phyloP scores from a whole-genome alignment of 176 grass and related monocot genomes.

The Aegilops sharonensis region DNA sequence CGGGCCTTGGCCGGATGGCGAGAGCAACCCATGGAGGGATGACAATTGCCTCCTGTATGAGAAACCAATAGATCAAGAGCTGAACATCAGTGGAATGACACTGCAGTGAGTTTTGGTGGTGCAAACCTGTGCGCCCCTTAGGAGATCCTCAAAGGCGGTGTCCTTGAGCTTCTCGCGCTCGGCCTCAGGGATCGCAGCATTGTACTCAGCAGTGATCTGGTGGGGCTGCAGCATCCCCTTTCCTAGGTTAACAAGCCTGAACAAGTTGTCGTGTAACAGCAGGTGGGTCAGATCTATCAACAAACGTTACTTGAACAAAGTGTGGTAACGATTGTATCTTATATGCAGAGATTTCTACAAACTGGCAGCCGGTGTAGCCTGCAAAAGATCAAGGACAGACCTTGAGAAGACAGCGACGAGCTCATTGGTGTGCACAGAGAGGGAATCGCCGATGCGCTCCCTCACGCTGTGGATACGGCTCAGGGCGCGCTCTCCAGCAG shows the following conservation, averaged over 20 bases:
- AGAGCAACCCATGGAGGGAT: constrained; percentile 92
- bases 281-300: not conserved
- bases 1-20: constrained; percentile 86
- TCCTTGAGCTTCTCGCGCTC: constrained; percentile 94
- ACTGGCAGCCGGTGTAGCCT: not conserved
- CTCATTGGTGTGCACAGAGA: constrained; percentile 92
- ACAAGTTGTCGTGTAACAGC: not conserved
- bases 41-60: constrained; percentile 82
- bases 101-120: not conserved
- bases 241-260: constrained; percentile 79
- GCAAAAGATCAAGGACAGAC: constrained; percentile 33
- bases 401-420: constrained; percentile 94
- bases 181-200: constrained; percentile 62
- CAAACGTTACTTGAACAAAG: not conserved
- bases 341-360: not conserved
- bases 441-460: constrained; percentile 80
- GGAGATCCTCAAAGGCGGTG: constrained; percentile 87
- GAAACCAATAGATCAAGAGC: not conserved
- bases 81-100: not conserved
- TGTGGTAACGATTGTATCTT: not conserved
- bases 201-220: constrained; percentile 87
- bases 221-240: constrained; percentile 96
- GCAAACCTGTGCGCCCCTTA: constrained; percentile 77
- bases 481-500: constrained; percentile 55
- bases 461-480: constrained; percentile 85